Base-by-base conservation (phyloP, 1,139 yeast species). In the Tardiomyces depauwii region DNA sequence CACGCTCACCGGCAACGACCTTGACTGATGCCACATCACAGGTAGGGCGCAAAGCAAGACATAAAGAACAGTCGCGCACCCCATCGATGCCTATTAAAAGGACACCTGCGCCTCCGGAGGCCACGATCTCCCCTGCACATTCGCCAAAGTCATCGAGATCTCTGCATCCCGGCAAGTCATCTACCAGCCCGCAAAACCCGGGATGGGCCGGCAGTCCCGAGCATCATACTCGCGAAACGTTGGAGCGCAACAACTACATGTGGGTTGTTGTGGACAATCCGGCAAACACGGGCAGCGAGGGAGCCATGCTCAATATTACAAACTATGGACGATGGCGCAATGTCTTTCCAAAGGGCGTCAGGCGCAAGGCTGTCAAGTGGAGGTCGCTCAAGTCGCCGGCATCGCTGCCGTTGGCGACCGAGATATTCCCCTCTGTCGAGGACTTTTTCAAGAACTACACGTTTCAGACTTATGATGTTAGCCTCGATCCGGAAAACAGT, bases 371-470 rank as follows among this genome's bases (percentile, higher is more conserved):
- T 12, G 82, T 89, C 42, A 89, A 89, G 59, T 93, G 98, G 98
- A 76, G 86, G 48, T 89, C 97, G 0, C 72, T 93, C 47, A 83
- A 87, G 33, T 79, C 96, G 0, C 99, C 99, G 0, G 97, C 97
- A 0, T 82, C 95, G 2, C 67, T 93, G 21, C 99, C 99, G 0
- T 69, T 83, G 0, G 79, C 86, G 1, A 80, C 94, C 0, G 77
- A 83, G 1, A 71, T 81, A 9, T 87, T 89, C 57, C 97, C 97
- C 0, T 65, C 80, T 0, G 66, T 71, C 4, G 68, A 72, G 7
- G 91, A 85, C 51, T 78, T 89, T 47, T 58, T 61, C 21, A 55
- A 58, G 13, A 60, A 65, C 46, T 71, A 66, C 51, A 58, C 64
- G 7, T 74, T 77, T 45, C 83, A 77, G 52, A 70, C 77, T 16